phyloP scores from a whole-genome alignment of 1,284 basidiomycete genomes.

The Irpex rosettiformis region DNA sequence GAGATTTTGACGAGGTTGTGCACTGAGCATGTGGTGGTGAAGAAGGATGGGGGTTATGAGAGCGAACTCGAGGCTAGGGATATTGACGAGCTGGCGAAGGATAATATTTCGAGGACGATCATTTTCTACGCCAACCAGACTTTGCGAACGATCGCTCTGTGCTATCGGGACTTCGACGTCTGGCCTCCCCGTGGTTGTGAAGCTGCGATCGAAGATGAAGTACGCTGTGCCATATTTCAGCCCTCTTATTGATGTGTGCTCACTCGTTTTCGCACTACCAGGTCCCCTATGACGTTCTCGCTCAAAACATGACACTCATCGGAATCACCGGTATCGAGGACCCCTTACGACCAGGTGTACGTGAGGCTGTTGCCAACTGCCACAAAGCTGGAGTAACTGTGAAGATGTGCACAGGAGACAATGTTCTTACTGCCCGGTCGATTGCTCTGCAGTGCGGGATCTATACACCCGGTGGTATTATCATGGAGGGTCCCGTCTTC shows the following conservation, averaged over 20 bases:
- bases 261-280: constrained; percentile 8
- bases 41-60: constrained; percentile 31
- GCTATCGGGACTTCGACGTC: constrained; percentile 82
- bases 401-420: constrained; percentile 99
- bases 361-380: constrained; percentile 85
- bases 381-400: constrained; percentile 89
- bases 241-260: background rate
- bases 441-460: constrained; percentile 97
- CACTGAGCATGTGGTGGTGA: constrained; percentile 68
- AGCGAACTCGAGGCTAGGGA: constrained; percentile 50
- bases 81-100: constrained; percentile 63
- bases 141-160: constrained; percentile 89
- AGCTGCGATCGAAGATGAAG: constrained; percentile 52
- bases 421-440: constrained; percentile 89
- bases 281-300: constrained; percentile 74
- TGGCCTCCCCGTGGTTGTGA: constrained; percentile 75
- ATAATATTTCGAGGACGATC: constrained; percentile 88
- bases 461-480: constrained; percentile 86
- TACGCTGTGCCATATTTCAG: constrained; percentile 21
- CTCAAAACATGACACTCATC: constrained; percentile 78
- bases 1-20: constrained; percentile 88
- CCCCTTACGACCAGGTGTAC: constrained; percentile 88
- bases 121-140: constrained; percentile 97
- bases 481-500: constrained; percentile 94
- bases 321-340: constrained; percentile 95